Conservation (phyloP, 176 grass and related monocot genomes). For the Puccinellia tenuiflora region DNA sequence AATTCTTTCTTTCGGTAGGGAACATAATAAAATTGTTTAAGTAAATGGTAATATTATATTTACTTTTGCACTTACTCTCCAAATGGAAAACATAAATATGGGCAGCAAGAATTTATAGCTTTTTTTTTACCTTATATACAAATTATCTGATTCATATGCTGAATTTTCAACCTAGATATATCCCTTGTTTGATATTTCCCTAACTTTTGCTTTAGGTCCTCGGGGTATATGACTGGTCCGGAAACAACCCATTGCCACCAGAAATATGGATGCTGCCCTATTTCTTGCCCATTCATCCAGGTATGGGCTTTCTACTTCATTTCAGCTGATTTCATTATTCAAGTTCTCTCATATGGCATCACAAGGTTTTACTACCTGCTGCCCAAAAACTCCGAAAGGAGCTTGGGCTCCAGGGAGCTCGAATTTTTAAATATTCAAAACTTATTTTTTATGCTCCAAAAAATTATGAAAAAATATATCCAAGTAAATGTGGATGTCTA, state of each 20-base stretch:
- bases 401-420: too few species aligned
- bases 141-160: neutral
- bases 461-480: too few species aligned
- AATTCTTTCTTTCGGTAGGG: slow-evolving; percentile 84
- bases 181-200: slow-evolving; percentile 7
- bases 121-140: neutral
- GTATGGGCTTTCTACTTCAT: neutral
- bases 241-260: slow-evolving; percentile 89
- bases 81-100: neutral
- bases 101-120: neutral
- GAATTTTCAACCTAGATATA: neutral
- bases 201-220: slow-evolving; percentile 53
- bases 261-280: slow-evolving; percentile 97
- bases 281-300: slow-evolving; percentile 80
- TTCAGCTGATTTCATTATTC: neutral
- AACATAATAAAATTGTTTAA: neutral
- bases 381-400: too few species aligned
- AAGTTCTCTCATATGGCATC: neutral
- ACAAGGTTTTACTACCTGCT: neutral
- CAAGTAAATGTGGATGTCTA: too few species aligned
- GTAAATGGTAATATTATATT: neutral
- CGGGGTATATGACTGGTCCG: slow-evolving; percentile 92
- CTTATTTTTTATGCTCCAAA: too few species aligned
- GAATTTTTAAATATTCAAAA: too few species aligned
- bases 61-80: neutral